These are phyloP conservation scores for Kluyveromyces dobzhanskii DNA, from an alignment of 805 yeast genomes.

Conservation along the genomic window DNA sequence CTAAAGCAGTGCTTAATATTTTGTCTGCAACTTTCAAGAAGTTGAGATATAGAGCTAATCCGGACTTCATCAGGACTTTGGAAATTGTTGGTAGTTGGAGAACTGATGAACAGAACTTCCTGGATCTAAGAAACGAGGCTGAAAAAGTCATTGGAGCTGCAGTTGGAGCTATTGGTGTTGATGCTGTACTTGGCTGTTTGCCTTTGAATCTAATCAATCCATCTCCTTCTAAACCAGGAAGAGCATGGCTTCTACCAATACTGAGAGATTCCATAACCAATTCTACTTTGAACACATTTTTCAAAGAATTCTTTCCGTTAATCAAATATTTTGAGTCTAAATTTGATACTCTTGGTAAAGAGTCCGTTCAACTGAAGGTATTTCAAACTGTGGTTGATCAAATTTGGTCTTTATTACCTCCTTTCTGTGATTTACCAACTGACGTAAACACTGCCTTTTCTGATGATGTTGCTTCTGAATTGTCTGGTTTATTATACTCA, in stretches of 20 bases:
- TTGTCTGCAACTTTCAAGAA: constrained; percentile 53
- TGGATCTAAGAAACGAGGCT: constrained; percentile 61
- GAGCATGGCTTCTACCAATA: constrained; percentile 93
- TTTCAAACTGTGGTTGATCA: constrained; percentile 84
- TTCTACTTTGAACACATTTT: constrained; percentile 60
- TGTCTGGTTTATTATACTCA: constrained; percentile 69
- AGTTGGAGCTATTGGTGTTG: constrained; percentile 79
- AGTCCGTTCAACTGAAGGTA: constrained; percentile 65
- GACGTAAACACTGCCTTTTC: constrained; percentile 61
- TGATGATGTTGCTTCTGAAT: constrained; percentile 66
- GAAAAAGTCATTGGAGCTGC: constrained; percentile 78
- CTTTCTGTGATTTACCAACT: constrained; percentile 76
- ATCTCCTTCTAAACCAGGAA: constrained; percentile 50
- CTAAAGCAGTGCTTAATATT: constrained; percentile 64
- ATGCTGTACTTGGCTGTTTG: constrained; percentile 57
- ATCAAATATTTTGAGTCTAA: constrained; percentile 45
- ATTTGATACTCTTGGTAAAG: constrained; percentile 36
- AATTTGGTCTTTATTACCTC: constrained; percentile 85
- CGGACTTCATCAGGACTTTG: constrained; percentile 59
- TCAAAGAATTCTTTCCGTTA: constrained; percentile 57
- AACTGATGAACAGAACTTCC: constrained; percentile 53
- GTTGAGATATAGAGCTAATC: constrained; percentile 57
- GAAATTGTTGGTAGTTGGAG: constrained; percentile 80
- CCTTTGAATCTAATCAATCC: constrained; percentile 72
- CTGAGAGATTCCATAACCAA: constrained; percentile 77